Percentiles rank a stretch among this genome's conserved stretches.
Evolutionary conservation across 108 stramenopile species (phyloP).

Genomic region (Stephanodiscus minutulus): DNA sequence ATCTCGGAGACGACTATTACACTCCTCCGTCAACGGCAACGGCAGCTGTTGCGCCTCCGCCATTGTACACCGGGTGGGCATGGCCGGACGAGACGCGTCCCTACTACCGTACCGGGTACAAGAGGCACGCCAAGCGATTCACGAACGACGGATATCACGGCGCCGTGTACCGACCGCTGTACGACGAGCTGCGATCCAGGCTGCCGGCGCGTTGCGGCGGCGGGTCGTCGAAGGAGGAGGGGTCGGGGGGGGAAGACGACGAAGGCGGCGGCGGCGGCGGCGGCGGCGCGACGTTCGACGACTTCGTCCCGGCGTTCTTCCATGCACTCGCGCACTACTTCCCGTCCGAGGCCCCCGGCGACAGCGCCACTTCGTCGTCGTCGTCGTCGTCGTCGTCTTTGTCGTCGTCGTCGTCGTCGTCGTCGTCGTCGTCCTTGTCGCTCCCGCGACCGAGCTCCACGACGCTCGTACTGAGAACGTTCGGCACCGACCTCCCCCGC

Average conservation of each 20-base stretch:
- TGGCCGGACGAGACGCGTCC: slow-evolving; percentile 72
- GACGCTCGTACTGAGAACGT: slow-evolving; percentile 81
- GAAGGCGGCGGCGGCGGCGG: not conserved
- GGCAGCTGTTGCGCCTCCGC: slow-evolving; percentile 58
- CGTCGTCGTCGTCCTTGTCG: not conserved
- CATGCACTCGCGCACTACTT: slow-evolving; percentile 57
- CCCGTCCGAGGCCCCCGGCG: slow-evolving; percentile 15
- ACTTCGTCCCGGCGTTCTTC: slow-evolving; percentile 81
- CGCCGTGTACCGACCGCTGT: slow-evolving; percentile 50
- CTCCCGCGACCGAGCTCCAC: slow-evolving; percentile 32
- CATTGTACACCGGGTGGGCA: slow-evolving; percentile 77
- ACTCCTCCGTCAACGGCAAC: not conserved
- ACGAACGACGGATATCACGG: slow-evolving; percentile 52
- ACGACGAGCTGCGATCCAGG: slow-evolving; percentile 34
- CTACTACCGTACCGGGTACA: slow-evolving; percentile 77
- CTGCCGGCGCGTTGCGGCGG: slow-evolving; percentile 11
- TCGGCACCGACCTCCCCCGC: slow-evolving; percentile 71
- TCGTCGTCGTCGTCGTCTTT: no score
- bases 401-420: not conserved
- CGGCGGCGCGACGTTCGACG: slow-evolving; percentile 18
- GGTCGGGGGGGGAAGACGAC: not conserved
- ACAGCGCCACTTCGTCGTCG: not conserved
- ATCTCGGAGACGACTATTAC: not conserved
- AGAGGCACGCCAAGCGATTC: slow-evolving; percentile 61
- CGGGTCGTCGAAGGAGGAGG: not conserved